Conservation (phyloP, 352 stramenopile species). For the Blastocystis sp. region DNA sequence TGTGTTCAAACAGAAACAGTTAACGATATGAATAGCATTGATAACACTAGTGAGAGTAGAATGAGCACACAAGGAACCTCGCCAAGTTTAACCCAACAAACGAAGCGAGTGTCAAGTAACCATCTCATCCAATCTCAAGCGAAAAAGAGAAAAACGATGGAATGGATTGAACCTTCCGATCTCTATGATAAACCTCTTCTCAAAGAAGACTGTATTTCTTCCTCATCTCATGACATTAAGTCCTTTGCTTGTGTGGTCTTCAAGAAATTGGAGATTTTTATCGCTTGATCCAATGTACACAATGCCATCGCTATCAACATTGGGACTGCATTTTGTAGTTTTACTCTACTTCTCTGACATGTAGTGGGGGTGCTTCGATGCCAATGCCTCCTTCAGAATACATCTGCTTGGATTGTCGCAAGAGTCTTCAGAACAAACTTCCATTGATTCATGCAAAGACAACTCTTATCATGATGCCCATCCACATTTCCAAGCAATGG, state of each 20-base stretch:
- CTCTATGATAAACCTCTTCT: not conserved
- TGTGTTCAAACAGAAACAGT: not conserved
- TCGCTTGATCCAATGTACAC: not conserved
- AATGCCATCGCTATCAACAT: constrained; percentile 5
- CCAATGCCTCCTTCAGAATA: not conserved
- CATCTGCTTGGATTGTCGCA: constrained; percentile 17
- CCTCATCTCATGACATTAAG: not conserved
- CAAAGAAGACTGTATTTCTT: not conserved
- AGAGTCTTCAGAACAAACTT: not conserved
- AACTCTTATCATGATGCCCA: constrained; percentile 5
- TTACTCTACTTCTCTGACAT: not conserved
- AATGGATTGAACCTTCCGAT: too few relatives aligned
- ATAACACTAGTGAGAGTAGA: too few relatives aligned
- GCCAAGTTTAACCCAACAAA: too few relatives aligned
- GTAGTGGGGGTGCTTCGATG: not conserved
- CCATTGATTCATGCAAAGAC: not conserved
- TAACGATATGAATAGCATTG: too few relatives aligned
- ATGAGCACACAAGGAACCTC: too few relatives aligned
- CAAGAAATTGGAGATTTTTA: not conserved
- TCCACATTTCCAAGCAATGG: constrained; percentile 37
- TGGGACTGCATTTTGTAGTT: constrained; percentile 3
- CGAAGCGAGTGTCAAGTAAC: too few relatives aligned
- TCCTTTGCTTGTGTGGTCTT: not conserved
- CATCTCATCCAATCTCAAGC: too few relatives aligned
- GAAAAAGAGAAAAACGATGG: too few relatives aligned